Evolutionary conservation across 2,329 filamentous ascomycete species (phyloP).

Genomic region (Bipolaris gigantea): DNA sequence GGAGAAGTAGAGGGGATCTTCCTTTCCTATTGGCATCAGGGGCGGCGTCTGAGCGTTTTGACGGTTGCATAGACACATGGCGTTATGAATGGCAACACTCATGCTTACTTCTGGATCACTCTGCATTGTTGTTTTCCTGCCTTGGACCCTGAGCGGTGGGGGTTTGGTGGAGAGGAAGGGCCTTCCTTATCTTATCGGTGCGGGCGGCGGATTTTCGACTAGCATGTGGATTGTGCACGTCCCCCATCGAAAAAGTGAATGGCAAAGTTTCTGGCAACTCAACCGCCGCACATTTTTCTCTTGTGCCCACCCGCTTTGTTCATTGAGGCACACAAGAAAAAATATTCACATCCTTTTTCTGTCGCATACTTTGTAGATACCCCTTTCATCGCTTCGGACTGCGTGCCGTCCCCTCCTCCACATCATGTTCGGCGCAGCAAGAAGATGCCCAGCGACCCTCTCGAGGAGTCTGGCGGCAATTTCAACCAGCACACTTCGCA

Average conservation of each 20-base stretch:
- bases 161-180: neutral
- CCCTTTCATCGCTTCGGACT: slow-evolving; percentile 13
- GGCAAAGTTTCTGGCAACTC: slow-evolving; percentile 17
- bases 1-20: neutral
- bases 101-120: neutral
- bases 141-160: neutral
- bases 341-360: slow-evolving; percentile 10
- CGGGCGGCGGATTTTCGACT: slow-evolving; percentile 15
- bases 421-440: slow-evolving; percentile 50
- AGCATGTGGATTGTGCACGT: slow-evolving; percentile 22
- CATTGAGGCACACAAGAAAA: slow-evolving; percentile 7
- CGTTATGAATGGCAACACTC: neutral
- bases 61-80: neutral
- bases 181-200: slow-evolving; percentile 23
- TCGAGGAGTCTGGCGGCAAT: slow-evolving; percentile 35
- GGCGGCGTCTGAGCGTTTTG: slow-evolving; percentile 1
- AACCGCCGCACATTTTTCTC: slow-evolving; percentile 15
- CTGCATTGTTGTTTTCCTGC: neutral
- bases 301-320: slow-evolving; percentile 17
- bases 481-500: slow-evolving; percentile 30
- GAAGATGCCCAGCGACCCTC: slow-evolving; percentile 47
- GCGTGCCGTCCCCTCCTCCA: slow-evolving; percentile 12
- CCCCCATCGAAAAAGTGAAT: slow-evolving; percentile 31
- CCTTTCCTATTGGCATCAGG: neutral
- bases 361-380: slow-evolving; percentile 15